Evolutionary conservation across 2,329 filamentous ascomycete species (phyloP).

Genomic region (Fusarium concolor): DNA sequence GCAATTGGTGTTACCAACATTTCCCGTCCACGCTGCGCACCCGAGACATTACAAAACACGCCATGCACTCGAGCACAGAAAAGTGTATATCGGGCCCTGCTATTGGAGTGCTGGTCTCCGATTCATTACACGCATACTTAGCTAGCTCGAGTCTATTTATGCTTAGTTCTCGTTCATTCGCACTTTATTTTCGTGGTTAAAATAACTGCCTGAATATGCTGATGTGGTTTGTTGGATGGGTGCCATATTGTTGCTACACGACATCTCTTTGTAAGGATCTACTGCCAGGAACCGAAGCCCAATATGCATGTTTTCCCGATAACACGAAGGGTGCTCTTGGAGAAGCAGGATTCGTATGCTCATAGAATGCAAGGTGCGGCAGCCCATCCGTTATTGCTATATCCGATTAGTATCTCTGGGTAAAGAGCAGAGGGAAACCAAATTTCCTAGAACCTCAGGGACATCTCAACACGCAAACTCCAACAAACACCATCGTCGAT

Average conservation of each 20-base stretch:
- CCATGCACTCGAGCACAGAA: background rate
- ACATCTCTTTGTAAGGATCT: background rate
- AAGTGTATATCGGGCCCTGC: background rate
- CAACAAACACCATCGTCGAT: background rate
- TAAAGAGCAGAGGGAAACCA: background rate
- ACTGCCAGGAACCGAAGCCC: slow-evolving; percentile 27
- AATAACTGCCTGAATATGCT: background rate
- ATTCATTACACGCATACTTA: background rate
- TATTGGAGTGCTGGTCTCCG: background rate
- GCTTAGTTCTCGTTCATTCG: background rate
- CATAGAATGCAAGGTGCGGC: too few relatives aligned
- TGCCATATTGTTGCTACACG: background rate
- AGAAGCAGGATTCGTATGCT: too few relatives aligned
- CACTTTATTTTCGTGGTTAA: slow-evolving; percentile 7
- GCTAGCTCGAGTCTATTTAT: background rate
- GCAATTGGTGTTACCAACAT: background rate
- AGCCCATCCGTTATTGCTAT: background rate
- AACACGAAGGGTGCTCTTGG: background rate
- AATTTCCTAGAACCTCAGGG: too few relatives aligned
- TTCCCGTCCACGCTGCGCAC: background rate
- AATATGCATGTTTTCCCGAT: background rate
- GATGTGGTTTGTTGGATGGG: background rate
- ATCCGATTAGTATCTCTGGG: background rate
- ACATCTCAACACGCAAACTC: too few relatives aligned
- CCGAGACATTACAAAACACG: background rate